Evolutionary conservation across 306 rosid species (phyloP), one percentile per base, ranked within the genome.

Genomic region (Heteromeles arbutifolia): DNA sequence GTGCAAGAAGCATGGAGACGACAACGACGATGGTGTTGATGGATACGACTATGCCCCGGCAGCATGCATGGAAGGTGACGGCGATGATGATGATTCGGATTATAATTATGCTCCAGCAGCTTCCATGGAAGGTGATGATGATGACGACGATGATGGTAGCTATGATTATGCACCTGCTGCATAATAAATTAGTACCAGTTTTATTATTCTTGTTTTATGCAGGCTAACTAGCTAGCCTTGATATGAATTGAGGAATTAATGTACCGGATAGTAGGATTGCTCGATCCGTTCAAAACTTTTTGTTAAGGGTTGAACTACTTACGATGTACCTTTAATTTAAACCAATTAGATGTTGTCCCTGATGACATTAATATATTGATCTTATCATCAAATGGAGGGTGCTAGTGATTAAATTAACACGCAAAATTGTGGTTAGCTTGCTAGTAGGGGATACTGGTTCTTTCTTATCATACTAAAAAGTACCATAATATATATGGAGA

Each of bases 111-210:
- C 81, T 63, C 67, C 48, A 5, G 66, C 72, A 13, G 72, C 77
- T 6, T 63, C 48, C 24, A 71, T 50, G 43, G 72, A 78, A 34
- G 78, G 73, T 15, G 77, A 65, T 1, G 75, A 69, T 0, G 67
- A 18, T 4, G 68, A 77, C 6, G 56, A 76, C 0, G 58, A 76
- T 19, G 73, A 56, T 56, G 28, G 62, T n/a, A 0, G 70, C 8
- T 76, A 76, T 41, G 79, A 67, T 67, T 76, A 76, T 76, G 79
- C 79, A 53, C 67, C 31, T 10, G 74, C 67, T 6, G 67, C 79
- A 37, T 77, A n/a, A 56, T 21, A 50, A 50, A 15, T 50, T 50
- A 50, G 21, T 50, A 41, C 44, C 2, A 48, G 54, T 50, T 50
- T 50, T 5, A 48, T 50, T 50, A 0, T 50, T 50, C 54, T 15